A percentile compares a stretch with the other conserved stretches of the same genome.
These are phyloP conservation scores for Talaromyces pinophilus DNA, from an alignment of 2,329 filamentous ascomycete species.

Conservation along the genomic window DNA sequence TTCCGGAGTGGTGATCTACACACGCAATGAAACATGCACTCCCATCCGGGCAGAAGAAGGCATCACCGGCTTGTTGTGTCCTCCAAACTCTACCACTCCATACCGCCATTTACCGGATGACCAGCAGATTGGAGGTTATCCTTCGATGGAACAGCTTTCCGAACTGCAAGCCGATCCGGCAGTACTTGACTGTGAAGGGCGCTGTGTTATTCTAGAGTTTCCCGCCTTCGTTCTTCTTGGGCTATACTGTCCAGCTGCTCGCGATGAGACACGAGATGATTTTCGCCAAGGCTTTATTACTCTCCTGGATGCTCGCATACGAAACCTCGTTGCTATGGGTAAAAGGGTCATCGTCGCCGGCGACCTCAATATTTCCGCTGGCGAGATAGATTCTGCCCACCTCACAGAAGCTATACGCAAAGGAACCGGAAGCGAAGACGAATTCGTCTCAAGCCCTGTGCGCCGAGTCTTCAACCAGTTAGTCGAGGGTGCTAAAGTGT, in stretches of 20 bases:
- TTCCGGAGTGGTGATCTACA: constrained; percentile 94
- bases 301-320: constrained; percentile 77
- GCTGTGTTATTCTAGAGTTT: constrained; percentile 89
- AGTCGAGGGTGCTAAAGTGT: constrained; percentile 69
- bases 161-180: constrained; percentile 65
- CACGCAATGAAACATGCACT: constrained; percentile 78
- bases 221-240: constrained; percentile 92
- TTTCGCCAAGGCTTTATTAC: constrained; percentile 80
- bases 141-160: constrained; percentile 66
- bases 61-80: constrained; percentile 76
- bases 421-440: constrained; percentile 65
- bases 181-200: constrained; percentile 82
- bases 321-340: constrained; percentile 76
- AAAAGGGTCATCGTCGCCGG: constrained; percentile 85
- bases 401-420: constrained; percentile 71
- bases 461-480: constrained; percentile 83
- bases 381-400: constrained; percentile 74
- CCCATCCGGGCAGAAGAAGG: constrained; percentile 93
- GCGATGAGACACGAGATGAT: constrained; percentile 78
- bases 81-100: constrained; percentile 67
- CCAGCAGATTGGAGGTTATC: constrained; percentile 87
- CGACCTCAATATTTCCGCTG: constrained; percentile 77
- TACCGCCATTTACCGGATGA: constrained; percentile 74
- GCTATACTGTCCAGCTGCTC: constrained; percentile 86
- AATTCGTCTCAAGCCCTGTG: constrained; percentile 71